These are phyloP conservation scores for Corchorus capsularis DNA, from an alignment of 345 rosid species.

Conservation along the genomic window DNA sequence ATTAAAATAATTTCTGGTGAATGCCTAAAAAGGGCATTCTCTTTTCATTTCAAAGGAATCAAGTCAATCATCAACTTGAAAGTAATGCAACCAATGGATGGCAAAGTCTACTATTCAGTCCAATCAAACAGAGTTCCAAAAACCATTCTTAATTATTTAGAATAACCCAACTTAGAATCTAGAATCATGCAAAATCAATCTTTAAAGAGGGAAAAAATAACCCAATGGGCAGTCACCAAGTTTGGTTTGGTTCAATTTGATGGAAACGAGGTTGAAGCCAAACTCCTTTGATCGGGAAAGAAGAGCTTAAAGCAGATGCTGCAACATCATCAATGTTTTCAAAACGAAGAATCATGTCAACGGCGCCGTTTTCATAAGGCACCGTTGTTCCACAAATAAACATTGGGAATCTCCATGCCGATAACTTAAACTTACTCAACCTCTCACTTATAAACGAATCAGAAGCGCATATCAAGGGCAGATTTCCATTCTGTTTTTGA, in stretches of 20 bases:
- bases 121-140: background rate
- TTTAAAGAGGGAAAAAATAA: too few species aligned
- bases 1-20: background rate
- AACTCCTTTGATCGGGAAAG: conserved; percentile 17
- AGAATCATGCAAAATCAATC: too few species aligned
- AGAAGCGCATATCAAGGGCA: too few species aligned
- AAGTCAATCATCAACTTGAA: background rate
- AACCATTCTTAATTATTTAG: background rate
- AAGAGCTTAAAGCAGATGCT: too few species aligned
- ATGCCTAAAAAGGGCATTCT: background rate
- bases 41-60: background rate
- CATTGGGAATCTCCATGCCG: too few species aligned
- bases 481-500: too few species aligned
- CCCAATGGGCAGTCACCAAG: conserved; percentile 17
- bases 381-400: too few species aligned
- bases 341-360: background rate
- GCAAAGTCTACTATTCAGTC: background rate
- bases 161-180: too few species aligned
- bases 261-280: conserved; percentile 39
- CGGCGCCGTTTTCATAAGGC: too few species aligned
- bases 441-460: too few species aligned
- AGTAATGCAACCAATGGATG: background rate
- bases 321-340: background rate
- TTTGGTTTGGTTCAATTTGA: conserved; percentile 7
- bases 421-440: too few species aligned